These are phyloP conservation scores for Pezicula carpinea DNA, from an alignment of 2,329 filamentous ascomycete species.

Conservation along the genomic window DNA sequence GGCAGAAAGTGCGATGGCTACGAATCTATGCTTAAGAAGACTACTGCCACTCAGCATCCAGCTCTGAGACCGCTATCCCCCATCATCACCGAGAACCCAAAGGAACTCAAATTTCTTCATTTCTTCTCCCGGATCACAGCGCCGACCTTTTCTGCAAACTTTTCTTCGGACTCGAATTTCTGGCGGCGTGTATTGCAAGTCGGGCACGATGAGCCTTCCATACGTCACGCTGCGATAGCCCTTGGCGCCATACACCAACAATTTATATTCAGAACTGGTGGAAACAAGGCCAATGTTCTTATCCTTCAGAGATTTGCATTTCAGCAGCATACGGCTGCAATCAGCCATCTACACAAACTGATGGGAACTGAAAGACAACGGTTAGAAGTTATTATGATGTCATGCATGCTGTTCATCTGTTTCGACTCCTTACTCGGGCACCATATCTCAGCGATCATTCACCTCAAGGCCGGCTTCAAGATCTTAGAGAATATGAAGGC, in stretches of 20 bases:
- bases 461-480: constrained; percentile 23
- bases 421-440: neutral
- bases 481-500: constrained; percentile 21
- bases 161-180: constrained; percentile 23
- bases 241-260: constrained; percentile 25
- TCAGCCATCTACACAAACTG: constrained; percentile 16
- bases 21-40: constrained; percentile 9
- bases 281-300: neutral
- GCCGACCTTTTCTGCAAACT: constrained; percentile 18
- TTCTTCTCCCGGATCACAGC: constrained; percentile 22
- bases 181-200: constrained; percentile 16
- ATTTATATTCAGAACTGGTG: constrained; percentile 6
- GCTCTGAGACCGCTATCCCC: constrained; percentile 1
- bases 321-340: neutral
- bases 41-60: constrained; percentile 3
- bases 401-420: neutral
- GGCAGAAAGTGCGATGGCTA: constrained; percentile 27
- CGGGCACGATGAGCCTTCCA: constrained; percentile 18
- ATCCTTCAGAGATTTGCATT: neutral
- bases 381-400: constrained; percentile 16
- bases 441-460: constrained; percentile 20
- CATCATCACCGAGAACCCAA: constrained; percentile 11
- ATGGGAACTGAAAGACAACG: constrained; percentile 19
- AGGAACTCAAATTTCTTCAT: constrained; percentile 18
- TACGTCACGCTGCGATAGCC: constrained; percentile 25